Base-by-base conservation (phyloP, 805 yeast species). In the Myxozyma vanderwaltii region DNA sequence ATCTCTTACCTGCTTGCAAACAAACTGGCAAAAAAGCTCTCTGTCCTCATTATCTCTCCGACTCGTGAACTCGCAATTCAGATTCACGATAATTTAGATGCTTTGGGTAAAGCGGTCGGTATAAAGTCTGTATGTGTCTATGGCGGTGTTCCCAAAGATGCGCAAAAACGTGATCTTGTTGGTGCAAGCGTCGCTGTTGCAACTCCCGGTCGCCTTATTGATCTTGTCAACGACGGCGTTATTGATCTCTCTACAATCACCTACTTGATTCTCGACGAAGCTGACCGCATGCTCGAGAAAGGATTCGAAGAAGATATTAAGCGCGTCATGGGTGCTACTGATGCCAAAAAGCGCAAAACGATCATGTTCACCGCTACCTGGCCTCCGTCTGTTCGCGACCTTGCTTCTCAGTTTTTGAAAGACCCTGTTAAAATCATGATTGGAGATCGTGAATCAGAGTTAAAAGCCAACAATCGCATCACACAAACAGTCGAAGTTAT, bases 331-430 rank as follows among this genome's bases (percentile, higher is more conserved):
- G 82, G 86, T 47, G 77, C 79, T 58, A 80, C 89, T 15, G 77
- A 81, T 24, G 70, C 75, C 33, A 53, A 70, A 2, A 72, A 74
- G 26, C 81, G 98, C 77, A 98, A 92, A 75, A 94, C 99, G 0
- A 80, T 94, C 64, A 94, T 94, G 98, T 94, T 94, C 76, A 92
- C 99, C 8, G 99, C 99, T n/a, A 94, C 99, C 0, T 94, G 99
- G 99, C 99, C 99, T n/a, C 89, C 88, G 69, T 96, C 92, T 76
- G 98, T 94, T 36, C 86, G 98, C 71, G 95, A 90, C 64, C 80
- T 94, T 63, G 99, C 99, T 7, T 71, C 84, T 19, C 82, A 87
- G 5, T 94, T 87, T 75, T 88, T 94, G 96, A 69, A 73, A 13
- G 66, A 73, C 29, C 96, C 97, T n/a, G 89, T 90, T 50, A 91